A percentile compares a stretch with the other conserved stretches of the same genome.
Evolutionary conservation across 352 stramenopile species (phyloP).

Genomic region (Globisporangium iwayamae): DNA sequence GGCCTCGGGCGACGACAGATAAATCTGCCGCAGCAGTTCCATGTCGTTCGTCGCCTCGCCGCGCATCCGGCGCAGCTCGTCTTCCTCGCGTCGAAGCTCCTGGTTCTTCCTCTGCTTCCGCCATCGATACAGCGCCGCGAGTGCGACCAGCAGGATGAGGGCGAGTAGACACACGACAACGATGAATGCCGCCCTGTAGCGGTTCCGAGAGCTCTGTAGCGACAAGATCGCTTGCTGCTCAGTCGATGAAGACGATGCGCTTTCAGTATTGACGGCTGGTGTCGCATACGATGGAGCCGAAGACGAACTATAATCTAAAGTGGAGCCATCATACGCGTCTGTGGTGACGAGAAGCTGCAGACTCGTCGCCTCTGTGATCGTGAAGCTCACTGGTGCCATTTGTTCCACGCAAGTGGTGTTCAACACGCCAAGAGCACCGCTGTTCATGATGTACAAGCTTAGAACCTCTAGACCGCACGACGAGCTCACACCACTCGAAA

Average conservation of each 20-base stretch:
- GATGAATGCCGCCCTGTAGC: constrained; percentile 34
- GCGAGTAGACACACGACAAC: constrained; percentile 21
- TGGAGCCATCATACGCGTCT: not conserved
- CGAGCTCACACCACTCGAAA: not conserved
- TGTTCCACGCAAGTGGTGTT: constrained; percentile 7
- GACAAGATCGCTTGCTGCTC: constrained; percentile 11
- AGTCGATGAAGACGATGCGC: not conserved
- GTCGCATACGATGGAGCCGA: not conserved
- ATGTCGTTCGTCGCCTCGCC: constrained; percentile 38
- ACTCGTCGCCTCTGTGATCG: constrained; percentile 7
- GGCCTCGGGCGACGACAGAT: constrained; percentile 26
- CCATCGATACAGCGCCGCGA: constrained; percentile 6
- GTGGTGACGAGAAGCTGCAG: constrained; percentile 1
- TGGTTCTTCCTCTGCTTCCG: constrained; percentile 13
- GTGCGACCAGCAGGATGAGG: constrained; percentile 12
- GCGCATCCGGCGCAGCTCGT: constrained; percentile 33
- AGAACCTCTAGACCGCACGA: constrained; percentile 10
- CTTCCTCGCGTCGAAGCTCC: constrained; percentile 28
- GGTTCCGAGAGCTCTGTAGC: constrained; percentile 20
- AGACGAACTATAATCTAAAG: not conserved
- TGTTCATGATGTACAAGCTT: constrained; percentile 1
- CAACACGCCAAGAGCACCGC: not conserved
- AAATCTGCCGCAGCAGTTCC: constrained; percentile 40
- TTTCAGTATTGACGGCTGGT: not conserved
- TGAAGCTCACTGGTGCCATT: not conserved